phyloP scores from a whole-genome alignment of 495 filamentous ascomycete species.

The Hypoxylon fragiforme region DNA sequence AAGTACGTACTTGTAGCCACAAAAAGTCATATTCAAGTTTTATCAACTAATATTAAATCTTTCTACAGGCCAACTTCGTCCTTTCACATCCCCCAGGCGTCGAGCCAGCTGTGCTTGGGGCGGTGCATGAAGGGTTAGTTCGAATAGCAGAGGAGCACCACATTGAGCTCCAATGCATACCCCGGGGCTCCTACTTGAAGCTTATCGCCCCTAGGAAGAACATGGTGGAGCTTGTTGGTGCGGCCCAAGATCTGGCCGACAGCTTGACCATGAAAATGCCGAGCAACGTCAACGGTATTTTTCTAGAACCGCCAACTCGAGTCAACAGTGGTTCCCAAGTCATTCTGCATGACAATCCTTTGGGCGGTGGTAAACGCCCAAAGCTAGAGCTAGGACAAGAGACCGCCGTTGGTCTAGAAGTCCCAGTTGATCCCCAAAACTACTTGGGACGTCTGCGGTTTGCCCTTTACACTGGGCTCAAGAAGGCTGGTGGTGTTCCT shows the following conservation, averaged over 20 bases:
- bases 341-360: constrained; percentile 8
- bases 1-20: too few species aligned
- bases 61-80: constrained; percentile 28
- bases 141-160: constrained; percentile 1
- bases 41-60: constrained; percentile 4
- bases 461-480: constrained; percentile 25
- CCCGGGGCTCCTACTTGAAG: constrained; percentile 11
- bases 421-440: neutral
- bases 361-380: constrained; percentile 8
- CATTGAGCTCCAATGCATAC: constrained; percentile 13
- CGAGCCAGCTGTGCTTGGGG: constrained; percentile 22
- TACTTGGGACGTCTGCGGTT: constrained; percentile 23
- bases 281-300: neutral
- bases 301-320: constrained; percentile 27
- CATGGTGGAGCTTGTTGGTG: constrained; percentile 17
- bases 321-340: constrained; percentile 13
- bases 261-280: constrained; percentile 22
- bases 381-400: constrained; percentile 1
- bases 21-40: neutral
- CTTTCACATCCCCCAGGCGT: constrained; percentile 19
- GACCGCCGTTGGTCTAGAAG: neutral
- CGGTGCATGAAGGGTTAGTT: constrained; percentile 28
- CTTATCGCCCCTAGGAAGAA: constrained; percentile 12
- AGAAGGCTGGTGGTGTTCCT: constrained; percentile 29
- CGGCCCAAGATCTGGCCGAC: constrained; percentile 34